A percentile compares a stretch with the other conserved stretches of the same genome.
These are phyloP conservation scores for Cladosporium sphaerospermum DNA, from an alignment of 2,329 filamentous ascomycete genomes.

Conservation along the genomic window DNA sequence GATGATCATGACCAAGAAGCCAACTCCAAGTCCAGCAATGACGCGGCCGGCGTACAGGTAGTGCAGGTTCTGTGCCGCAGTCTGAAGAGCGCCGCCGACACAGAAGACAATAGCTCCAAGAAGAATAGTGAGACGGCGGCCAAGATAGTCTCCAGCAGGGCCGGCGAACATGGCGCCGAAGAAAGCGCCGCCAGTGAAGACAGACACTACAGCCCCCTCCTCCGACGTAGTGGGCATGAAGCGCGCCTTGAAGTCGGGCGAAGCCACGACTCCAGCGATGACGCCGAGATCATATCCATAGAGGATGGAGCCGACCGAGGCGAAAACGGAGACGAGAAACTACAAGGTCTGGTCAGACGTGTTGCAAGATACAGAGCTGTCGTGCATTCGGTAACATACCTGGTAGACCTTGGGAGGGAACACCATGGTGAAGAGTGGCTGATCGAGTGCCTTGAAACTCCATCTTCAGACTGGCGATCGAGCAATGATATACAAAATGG, in stretches of 20 bases:
- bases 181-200: constrained; percentile 73
- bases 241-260: constrained; percentile 34
- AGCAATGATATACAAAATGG: too few species aligned
- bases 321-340: constrained; percentile 55
- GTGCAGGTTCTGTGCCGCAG: constrained; percentile 52
- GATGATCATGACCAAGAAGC: constrained; percentile 57
- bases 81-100: constrained; percentile 67
- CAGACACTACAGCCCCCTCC: constrained; percentile 62
- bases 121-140: constrained; percentile 65
- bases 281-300: constrained; percentile 57
- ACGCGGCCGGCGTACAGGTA: constrained; percentile 64
- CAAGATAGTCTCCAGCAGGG: constrained; percentile 56
- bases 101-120: constrained; percentile 66
- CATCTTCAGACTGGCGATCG: too few species aligned
- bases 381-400: constrained; percentile 14
- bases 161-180: constrained; percentile 62
- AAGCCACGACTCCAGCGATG: constrained; percentile 51
- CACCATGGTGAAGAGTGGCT: constrained; percentile 37
- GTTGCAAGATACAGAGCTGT: background rate
- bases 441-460: too few species aligned
- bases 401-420: constrained; percentile 54
- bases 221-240: constrained; percentile 38
- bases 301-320: constrained; percentile 52
- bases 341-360: constrained; percentile 21
- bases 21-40: constrained; percentile 43